A percentile compares a stretch with the other conserved stretches of the same genome.
Conservation (phyloP, 163 green algal species). For the Chloromonas sp. region DNA sequence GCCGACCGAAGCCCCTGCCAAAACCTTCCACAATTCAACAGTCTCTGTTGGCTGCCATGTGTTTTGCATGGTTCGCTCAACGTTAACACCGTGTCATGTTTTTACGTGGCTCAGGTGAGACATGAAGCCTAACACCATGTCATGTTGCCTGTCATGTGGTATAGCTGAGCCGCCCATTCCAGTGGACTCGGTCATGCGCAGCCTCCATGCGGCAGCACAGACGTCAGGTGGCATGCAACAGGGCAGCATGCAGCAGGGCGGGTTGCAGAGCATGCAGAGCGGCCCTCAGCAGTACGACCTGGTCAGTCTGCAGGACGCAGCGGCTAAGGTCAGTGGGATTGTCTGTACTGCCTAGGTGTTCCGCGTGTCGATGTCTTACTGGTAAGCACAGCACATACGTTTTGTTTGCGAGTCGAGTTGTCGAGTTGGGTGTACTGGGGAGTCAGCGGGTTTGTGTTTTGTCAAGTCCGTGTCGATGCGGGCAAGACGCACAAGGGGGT, state of each 20-base stretch:
- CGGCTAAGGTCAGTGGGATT: conserved; percentile 2
- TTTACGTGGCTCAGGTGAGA: neutral
- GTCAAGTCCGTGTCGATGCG: no score
- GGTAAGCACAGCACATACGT: neutral
- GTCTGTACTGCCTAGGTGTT: neutral
- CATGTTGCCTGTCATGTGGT: no score
- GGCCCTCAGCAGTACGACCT: neutral
- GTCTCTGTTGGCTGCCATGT: no score
- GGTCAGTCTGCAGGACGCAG: neutral
- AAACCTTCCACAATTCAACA: no score
- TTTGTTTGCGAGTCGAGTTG: no score
- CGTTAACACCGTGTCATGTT: neutral
- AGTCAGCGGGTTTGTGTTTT: no score
- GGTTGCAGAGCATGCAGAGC: neutral
- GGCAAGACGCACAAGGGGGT: no score
- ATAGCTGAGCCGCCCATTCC: neutral
- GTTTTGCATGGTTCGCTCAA: neutral
- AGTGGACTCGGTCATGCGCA: neutral
- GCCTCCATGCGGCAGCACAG: neutral
- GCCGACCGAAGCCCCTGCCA: no score
- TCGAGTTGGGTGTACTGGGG: no score
- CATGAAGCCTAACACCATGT: neutral
- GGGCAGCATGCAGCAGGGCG: neutral
- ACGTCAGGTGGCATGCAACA: neutral
- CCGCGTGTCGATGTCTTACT: neutral